Conservation (phyloP, 2,329 filamentous ascomycete species). For the Nothomitra cinnamomea region DNA sequence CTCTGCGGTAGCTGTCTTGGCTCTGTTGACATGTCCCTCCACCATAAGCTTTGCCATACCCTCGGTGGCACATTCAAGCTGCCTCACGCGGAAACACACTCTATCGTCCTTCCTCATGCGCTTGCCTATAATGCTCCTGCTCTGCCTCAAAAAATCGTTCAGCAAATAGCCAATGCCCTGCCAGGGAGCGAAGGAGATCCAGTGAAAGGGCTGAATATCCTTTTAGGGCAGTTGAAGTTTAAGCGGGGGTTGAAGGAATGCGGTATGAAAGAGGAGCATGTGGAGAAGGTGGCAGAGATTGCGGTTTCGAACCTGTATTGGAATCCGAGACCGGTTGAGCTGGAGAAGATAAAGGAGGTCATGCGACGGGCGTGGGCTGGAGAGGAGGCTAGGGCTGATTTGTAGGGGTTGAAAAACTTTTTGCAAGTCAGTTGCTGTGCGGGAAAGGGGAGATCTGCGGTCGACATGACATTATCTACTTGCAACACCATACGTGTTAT, state of each 20-base stretch:
- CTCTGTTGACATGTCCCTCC: slow-evolving; percentile 43
- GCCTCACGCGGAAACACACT: slow-evolving; percentile 49
- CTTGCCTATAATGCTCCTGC: slow-evolving; percentile 43
- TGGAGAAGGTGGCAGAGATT: slow-evolving; percentile 43
- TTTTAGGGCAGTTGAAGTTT: slow-evolving; percentile 36
- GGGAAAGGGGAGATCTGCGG: no score
- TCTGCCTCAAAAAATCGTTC: slow-evolving; percentile 34
- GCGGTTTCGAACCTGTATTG: slow-evolving; percentile 40
- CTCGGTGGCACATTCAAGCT: slow-evolving; percentile 46
- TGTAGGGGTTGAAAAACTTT: slow-evolving; percentile 18
- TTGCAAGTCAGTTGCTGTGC: no score
- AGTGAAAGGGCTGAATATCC: slow-evolving; percentile 36
- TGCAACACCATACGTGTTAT: no score
- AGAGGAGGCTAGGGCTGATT: slow-evolving; percentile 35
- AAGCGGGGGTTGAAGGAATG: slow-evolving; percentile 35
- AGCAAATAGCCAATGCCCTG: slow-evolving; percentile 20
- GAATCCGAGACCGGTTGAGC: slow-evolving; percentile 39
- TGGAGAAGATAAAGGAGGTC: slow-evolving; percentile 33
- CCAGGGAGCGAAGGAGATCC: slow-evolving; percentile 42
- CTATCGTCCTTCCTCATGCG: slow-evolving; percentile 43
- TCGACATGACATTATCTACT: no score
- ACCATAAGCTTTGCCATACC: slow-evolving; percentile 51
- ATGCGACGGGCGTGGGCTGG: slow-evolving; percentile 44
- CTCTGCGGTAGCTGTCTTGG: slow-evolving; percentile 45
- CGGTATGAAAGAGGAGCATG: slow-evolving; percentile 41